These are phyloP conservation scores for Ophiognomonia clavigignenti-juglandacearum DNA, from an alignment of 2,329 filamentous ascomycete species.

Conservation along the genomic window DNA sequence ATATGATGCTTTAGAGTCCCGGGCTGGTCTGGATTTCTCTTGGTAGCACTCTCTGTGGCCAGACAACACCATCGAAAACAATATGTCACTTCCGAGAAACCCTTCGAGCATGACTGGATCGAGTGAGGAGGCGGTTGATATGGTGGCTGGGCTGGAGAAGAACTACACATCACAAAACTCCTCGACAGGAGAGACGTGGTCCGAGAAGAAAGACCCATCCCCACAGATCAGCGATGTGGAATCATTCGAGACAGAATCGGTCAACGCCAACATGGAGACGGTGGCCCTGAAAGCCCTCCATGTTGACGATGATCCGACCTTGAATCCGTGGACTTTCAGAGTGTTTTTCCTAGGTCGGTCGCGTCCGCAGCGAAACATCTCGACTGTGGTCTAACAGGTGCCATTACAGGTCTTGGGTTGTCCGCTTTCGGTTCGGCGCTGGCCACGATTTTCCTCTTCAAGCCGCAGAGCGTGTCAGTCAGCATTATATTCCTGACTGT, in stretches of 20 bases:
- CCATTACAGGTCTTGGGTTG: conserved; percentile 25
- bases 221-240: conserved; percentile 2
- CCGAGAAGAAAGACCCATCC: neutral
- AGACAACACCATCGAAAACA: no score
- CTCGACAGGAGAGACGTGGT: neutral
- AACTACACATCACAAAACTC: neutral
- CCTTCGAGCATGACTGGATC: neutral
- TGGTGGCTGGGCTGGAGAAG: neutral
- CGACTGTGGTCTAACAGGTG: neutral
- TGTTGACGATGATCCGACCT: conserved; percentile 19
- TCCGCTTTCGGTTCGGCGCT: conserved; percentile 33
- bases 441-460: conserved; percentile 41
- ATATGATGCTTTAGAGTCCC: no score
- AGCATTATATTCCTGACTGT: conserved; percentile 40
- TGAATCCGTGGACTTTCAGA: conserved; percentile 20
- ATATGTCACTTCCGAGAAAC: no score
- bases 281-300: conserved; percentile 16
- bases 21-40: neutral
- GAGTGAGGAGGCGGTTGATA: neutral
- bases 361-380: no score
- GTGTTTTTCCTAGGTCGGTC: conserved; percentile 14
- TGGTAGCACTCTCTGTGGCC: neutral
- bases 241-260: neutral
- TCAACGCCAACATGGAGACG: conserved; percentile 8
- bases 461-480: conserved; percentile 39